Percentiles rank a stretch among this genome's conserved stretches.
These are phyloP conservation scores for Penicillium glabrum DNA, from an alignment of 2,329 filamentous ascomycete genomes.

Conservation along the genomic window DNA sequence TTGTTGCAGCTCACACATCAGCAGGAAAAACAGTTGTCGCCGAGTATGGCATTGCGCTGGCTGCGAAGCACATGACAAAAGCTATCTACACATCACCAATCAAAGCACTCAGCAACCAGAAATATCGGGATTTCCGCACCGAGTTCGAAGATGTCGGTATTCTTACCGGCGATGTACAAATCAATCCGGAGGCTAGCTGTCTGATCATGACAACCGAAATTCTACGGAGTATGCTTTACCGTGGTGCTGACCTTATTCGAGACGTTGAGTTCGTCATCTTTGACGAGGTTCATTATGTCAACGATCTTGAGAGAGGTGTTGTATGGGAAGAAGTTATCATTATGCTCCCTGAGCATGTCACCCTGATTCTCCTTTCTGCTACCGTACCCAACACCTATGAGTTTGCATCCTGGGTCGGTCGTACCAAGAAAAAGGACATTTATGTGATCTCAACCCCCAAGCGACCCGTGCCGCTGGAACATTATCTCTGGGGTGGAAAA, in stretches of 20 bases:
- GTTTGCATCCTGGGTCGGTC: slow-evolving; percentile 96
- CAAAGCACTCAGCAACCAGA: slow-evolving; percentile 97
- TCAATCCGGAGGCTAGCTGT: slow-evolving; percentile 95
- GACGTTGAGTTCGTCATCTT: slow-evolving; percentile 99
- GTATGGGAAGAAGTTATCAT: slow-evolving; percentile 99
- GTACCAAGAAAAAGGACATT: slow-evolving; percentile 98
- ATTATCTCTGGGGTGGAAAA: slow-evolving; percentile 95
- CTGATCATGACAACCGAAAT: slow-evolving; percentile 99
- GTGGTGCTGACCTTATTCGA: slow-evolving; percentile 90
- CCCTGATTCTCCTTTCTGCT: slow-evolving; percentile 88
- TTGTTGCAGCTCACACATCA: slow-evolving; percentile 95
- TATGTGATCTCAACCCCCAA: slow-evolving; percentile 98
- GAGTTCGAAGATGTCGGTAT: slow-evolving; percentile 96
- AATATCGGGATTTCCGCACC: slow-evolving; percentile 90
- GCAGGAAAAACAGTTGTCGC: slow-evolving; percentile 98
- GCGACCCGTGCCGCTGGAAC: slow-evolving; percentile 88
- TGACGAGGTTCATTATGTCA: slow-evolving; percentile 98
- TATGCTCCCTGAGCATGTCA: slow-evolving; percentile 97
- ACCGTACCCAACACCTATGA: slow-evolving; percentile 97
- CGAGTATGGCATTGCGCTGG: slow-evolving; percentile 94
- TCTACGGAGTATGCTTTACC: slow-evolving; percentile 94
- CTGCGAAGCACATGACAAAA: slow-evolving; percentile 98
- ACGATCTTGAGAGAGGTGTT: slow-evolving; percentile 90
- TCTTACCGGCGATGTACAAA: slow-evolving; percentile 95
- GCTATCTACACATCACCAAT: slow-evolving; percentile 99